phyloP scores from a whole-genome alignment of 495 filamentous ascomycete genomes.

The Podospora pseudopauciseta region DNA sequence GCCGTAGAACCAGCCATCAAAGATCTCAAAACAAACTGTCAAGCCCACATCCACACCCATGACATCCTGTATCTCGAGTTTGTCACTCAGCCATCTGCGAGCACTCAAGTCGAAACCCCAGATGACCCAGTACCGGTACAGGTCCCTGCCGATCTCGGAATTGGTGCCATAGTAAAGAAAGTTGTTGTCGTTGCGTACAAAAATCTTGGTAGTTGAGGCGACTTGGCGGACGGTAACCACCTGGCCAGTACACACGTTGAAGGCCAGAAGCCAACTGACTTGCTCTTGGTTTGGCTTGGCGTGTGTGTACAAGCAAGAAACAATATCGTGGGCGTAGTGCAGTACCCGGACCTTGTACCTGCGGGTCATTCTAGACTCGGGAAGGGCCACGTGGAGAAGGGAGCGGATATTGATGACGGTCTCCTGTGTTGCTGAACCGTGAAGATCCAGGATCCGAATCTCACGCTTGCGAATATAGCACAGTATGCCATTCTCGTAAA shows the following conservation, averaged over 20 bases:
- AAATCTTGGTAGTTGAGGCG: conserved; percentile 51
- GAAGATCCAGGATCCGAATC: conserved; percentile 64
- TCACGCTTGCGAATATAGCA: conserved; percentile 55
- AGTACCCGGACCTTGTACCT: conserved; percentile 56
- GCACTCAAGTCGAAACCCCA: conserved; percentile 49
- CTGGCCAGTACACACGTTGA: conserved; percentile 47
- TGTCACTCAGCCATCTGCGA: conserved; percentile 31
- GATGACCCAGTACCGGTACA: conserved; percentile 60
- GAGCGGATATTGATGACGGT: conserved; percentile 55
- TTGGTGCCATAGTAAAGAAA: conserved; percentile 69
- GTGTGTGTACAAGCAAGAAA: conserved; percentile 54
- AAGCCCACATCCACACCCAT: conserved; percentile 63
- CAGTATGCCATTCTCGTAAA: conserved; percentile 60
- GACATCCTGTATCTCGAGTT: conserved; percentile 50
- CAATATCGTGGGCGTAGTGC: conserved; percentile 57
- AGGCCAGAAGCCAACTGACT: conserved; percentile 54
- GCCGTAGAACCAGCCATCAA: conserved; percentile 65
- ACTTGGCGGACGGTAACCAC: conserved; percentile 44
- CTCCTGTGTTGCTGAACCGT: conserved; percentile 49
- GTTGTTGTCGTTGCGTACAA: conserved; percentile 62
- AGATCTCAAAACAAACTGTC: conserved; percentile 68
- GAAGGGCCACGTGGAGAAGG: conserved; percentile 38
- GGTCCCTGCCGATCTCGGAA: conserved; percentile 47
- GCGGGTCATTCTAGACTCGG: conserved; percentile 28
- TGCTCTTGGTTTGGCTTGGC: conserved; percentile 33